Evolutionary conservation across 441 rosid species (phyloP), one percentile per base, ranked within the genome.

Genomic region (Populus hybrid): DNA sequence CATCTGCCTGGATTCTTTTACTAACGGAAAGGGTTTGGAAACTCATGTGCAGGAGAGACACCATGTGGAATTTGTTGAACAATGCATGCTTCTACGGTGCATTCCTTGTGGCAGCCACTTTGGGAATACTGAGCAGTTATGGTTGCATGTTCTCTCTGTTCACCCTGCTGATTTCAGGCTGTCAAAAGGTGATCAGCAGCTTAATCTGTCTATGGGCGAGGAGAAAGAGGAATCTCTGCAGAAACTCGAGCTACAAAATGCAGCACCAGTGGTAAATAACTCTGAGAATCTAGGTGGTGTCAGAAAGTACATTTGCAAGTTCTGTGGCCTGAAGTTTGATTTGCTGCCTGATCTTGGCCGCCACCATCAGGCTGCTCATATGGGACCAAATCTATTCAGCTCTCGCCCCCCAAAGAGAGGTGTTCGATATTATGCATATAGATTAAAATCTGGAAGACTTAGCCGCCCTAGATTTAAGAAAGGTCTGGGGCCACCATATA

Each of bases 351-450:
- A 97, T 91, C 97, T 94, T 65, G 99, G 99, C 30, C 93, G 99
- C 70, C 99, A 97, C 85, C 98, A 97, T 87, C 99, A 97, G 85
- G 98, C 98, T 67, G 97, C 97, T 78, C 99, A 97, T 83, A 92
- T 92, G 98, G 97, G 85, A 57, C 86, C 93, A 14, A 86, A 82
- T 79, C 77, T 84, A 71, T 86, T 84, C 68, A 87, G 83, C 82
- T 85, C 97, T 79, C 89, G 89, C n/a, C 93, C 88, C 32, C 86
- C 85, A 32, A 94, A 89, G 89, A 91, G 81, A 85, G 98, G 98
- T 18, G 73, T 92, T 75, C 91, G 91, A 24, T 86, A 88, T 80
- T 88, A 86, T 81, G 88, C 98, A 35, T 91, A 89, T 85, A 90
- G 82, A 81, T 82, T 92, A 83, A 96, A 96, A 84, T 92, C 98